Base-by-base conservation (phyloP, 768 basidiomycete genomes). In the Trametes cingulata region DNA sequence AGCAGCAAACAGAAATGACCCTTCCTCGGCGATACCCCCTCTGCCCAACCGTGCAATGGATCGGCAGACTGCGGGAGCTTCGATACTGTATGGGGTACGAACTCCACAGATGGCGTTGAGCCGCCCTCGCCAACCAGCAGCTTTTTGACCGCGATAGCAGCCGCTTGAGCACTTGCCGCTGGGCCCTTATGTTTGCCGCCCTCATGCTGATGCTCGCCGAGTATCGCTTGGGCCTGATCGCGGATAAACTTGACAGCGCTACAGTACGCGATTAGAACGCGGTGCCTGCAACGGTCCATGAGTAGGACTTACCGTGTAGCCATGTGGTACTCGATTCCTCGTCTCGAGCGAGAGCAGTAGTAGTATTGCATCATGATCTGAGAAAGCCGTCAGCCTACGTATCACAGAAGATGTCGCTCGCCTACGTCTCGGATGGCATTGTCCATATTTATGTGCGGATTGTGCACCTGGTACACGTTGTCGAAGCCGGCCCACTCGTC, bases 381-480 rank as follows among this genome's bases (percentile, higher is more conserved):
- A 17, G 55, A 71, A 62, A 14, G 25, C 36, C n/a, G n/a, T 35
- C n/a, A 61, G 35, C 36, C 27, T 33, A 9, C 1, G 6, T 25
- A 50, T 50, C 22, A 47, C 3, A 39, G 36, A 9, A 17, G 24
- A n/a, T n/a, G 37, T 20, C 13, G 40, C 6, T 39, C 27, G 76
- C 88, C 67, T 66, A 95, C 91, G 72, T 95, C 89, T 62, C 94
- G 86, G 29, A 87, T 84, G 24, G 84, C 80, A 68, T 85, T 86
- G 66, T 87, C 88, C 76, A 94, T 78, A 66, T 85, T 86, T 46
- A 96, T 80, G 48, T 85, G 88, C 0, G 94, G 95, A 61, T 85
- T 89, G 73, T 97, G 94, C 15, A 94, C 81, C 68, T 96, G 91
- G 69, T 95, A 93, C 24, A 95, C 93, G 67, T 95, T 91, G 69